A percentile compares a stretch with the other conserved stretches of the same genome.
These are phyloP conservation scores for Aspergillus neotritici DNA, from an alignment of 2,329 filamentous ascomycete genomes.

Conservation along the genomic window DNA sequence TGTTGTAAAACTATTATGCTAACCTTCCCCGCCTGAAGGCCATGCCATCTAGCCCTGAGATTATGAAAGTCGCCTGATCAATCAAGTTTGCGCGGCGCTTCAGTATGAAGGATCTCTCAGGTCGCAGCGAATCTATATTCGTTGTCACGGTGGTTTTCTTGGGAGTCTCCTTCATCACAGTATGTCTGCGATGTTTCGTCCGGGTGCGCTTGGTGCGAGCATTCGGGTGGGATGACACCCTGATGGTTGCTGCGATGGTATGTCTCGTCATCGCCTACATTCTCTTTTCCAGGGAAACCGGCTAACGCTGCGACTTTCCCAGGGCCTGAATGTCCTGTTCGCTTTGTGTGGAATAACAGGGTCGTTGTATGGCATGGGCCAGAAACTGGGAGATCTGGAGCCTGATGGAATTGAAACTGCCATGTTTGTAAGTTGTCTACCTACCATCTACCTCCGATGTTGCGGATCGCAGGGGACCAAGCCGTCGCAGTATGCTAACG, in stretches of 20 bases:
- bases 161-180: slow-evolving; percentile 27
- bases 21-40: background rate
- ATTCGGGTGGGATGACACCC: slow-evolving; percentile 35
- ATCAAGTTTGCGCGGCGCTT: slow-evolving; percentile 4
- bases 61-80: slow-evolving; percentile 10
- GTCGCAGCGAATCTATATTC: slow-evolving; percentile 30
- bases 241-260: slow-evolving; percentile 36
- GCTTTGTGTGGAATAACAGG: slow-evolving; percentile 32
- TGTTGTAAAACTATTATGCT: too few species aligned
- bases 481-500: too few species aligned
- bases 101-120: slow-evolving; percentile 28
- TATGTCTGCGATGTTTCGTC: slow-evolving; percentile 34
- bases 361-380: slow-evolving; percentile 29
- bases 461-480: background rate
- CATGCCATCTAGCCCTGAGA: slow-evolving; percentile 5
- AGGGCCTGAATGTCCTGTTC: slow-evolving; percentile 32
- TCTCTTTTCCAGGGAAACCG: background rate
- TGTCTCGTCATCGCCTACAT: slow-evolving; percentile 1
- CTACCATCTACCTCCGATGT: background rate
- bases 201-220: slow-evolving; percentile 29
- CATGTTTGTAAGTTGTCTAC: slow-evolving; percentile 26
- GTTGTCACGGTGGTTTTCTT: slow-evolving; percentile 29
- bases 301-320: slow-evolving; percentile 1
- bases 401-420: slow-evolving; percentile 24
- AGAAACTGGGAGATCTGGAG: slow-evolving; percentile 16